phyloP scores from a whole-genome alignment of 352 stramenopile genomes.

The Globisporangium paddicum region DNA sequence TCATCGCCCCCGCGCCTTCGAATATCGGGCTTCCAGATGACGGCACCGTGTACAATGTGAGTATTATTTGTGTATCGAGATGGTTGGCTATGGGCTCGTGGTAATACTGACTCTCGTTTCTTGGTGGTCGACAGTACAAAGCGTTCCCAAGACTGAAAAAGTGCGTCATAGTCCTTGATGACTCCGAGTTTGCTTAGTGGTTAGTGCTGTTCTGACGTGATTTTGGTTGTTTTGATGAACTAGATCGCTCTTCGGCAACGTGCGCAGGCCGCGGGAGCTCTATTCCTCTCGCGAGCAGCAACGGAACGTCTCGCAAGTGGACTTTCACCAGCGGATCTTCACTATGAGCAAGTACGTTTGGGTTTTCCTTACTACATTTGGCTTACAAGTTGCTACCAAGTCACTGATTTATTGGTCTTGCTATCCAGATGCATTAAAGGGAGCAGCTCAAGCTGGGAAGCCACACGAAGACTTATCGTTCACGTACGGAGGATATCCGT shows the following conservation, averaged over 20 bases:
- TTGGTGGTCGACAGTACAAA: constrained; percentile 50
- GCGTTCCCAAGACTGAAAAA: constrained; percentile 79
- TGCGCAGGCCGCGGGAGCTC: constrained; percentile 68
- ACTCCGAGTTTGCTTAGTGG: no score
- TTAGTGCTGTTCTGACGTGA: no score
- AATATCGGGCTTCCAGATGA: constrained; percentile 78
- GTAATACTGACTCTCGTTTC: neutral
- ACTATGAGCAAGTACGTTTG: constrained; percentile 48
- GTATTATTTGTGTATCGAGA: constrained; percentile 2
- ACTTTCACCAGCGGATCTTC: constrained; percentile 73
- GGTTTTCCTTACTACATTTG: neutral
- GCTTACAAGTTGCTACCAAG: neutral
- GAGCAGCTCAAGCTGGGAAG: constrained; percentile 58
- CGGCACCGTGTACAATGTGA: constrained; percentile 70
- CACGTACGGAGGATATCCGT: constrained; percentile 33
- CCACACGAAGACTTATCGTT: constrained; percentile 58
- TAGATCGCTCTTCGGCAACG: constrained; percentile 66
- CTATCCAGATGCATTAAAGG: constrained; percentile 39
- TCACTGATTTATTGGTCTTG: neutral
- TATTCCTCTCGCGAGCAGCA: constrained; percentile 69
- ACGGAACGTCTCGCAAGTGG: constrained; percentile 63
- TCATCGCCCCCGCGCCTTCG: constrained; percentile 72
- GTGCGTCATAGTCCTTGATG: no score
- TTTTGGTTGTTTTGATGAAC: neutral
- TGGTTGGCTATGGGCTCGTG: neutral